Evolutionary conservation across 1,284 basidiomycete genomes (phyloP), one percentile per base, ranked within the genome.

Genomic region (Porogramme epimiltina): DNA sequence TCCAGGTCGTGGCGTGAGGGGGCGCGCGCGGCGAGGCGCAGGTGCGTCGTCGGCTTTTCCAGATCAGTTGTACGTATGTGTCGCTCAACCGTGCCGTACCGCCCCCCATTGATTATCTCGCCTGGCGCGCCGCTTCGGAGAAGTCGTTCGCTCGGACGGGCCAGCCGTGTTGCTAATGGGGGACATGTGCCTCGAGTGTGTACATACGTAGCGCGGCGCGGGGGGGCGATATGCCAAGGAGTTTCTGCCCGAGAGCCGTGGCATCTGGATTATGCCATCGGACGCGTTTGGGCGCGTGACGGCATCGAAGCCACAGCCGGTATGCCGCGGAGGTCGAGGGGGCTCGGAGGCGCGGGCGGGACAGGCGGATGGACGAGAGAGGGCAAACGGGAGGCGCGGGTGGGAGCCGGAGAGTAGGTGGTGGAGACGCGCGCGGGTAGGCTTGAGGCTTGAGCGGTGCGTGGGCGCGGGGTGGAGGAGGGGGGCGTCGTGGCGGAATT

Each of bases 1-100:
- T 98, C 44, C 84, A 89, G 66, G 91, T 97, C 50, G 87, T 97
- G 53, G 87, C 91, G 64, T 96, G 34, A 37, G 34, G 16, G 34
- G 9, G 34, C 34, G 16, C 9, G 34, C 16, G 34, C 28, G 28
- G 6, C 28, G 76, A 84, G n/a, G n/a, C n/a, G 64, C 66, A 62
- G 62, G 62, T 59, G 60, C 58, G 67, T 64, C 54, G 52, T 44
- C 28, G 28, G 24, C n/a, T 13, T 5, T 55, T 43, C 51, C 42
- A 47, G 42, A 52, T 50, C 45, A 44, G 56, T 18, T 56, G 60
- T 63, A 56, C 59, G 63, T 62, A 54, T 54, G 52, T 43, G 37
- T 59, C 56, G 57, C 59, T 57, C 52, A 56, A 52, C 40, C 52
- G 51, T 61, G 47, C 57, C 50, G 54, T 59, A 40, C 49, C 46